Conservation (phyloP, 345 rosid genomes). For the sweet orange (Citrus sinensis) region DNA sequence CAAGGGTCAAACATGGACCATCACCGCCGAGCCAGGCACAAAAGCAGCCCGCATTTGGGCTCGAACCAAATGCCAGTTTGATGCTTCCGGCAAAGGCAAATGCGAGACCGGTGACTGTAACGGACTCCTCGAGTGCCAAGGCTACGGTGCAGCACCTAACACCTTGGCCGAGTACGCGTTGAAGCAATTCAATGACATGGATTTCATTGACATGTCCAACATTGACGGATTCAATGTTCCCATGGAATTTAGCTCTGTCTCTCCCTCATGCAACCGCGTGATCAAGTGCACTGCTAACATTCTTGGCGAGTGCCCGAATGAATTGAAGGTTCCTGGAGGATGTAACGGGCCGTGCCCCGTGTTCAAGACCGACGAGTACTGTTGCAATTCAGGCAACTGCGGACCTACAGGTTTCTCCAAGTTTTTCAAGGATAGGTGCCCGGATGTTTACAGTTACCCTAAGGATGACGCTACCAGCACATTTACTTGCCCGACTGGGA, state of each 20-base stretch:
- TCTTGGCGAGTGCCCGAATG: conserved; percentile 33
- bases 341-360: conserved; percentile 42
- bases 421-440: conserved; percentile 49
- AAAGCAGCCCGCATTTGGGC: conserved; percentile 28
- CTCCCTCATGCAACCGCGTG: conserved; percentile 16
- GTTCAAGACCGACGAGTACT: conserved; percentile 38
- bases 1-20: conserved; percentile 26
- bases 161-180: conserved; percentile 30
- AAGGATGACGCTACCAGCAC: conserved; percentile 38
- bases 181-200: conserved; percentile 11
- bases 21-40: conserved; percentile 19
- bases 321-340: conserved; percentile 36
- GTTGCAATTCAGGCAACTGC: conserved; percentile 43
- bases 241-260: conserved; percentile 31
- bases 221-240: conserved; percentile 41
- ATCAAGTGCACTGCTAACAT: conserved; percentile 35
- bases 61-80: conserved; percentile 17
- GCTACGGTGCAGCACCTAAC: conserved; percentile 29
- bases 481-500: conserved; percentile 33
- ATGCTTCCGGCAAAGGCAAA: conserved; percentile 8
- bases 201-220: conserved; percentile 34
- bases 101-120: conserved; percentile 24
- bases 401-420: conserved; percentile 39
- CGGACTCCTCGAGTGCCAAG: conserved; percentile 27
- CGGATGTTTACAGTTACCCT: conserved; percentile 57